phyloP scores from a whole-genome alignment of 2,329 filamentous ascomycete genomes.

The Colletotrichum nymphaeae region DNA sequence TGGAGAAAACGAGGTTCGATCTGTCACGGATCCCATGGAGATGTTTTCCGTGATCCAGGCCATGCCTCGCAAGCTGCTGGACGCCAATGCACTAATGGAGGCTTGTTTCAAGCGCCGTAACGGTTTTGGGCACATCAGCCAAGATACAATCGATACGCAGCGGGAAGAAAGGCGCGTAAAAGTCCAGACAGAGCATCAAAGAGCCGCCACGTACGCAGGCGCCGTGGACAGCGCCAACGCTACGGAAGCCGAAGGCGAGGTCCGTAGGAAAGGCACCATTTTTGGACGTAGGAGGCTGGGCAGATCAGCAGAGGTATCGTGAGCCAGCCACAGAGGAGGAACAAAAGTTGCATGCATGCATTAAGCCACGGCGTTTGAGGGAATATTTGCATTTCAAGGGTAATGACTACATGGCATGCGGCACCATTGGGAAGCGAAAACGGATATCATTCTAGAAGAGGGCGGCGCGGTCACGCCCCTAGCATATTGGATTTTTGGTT shows the following conservation, averaged over 20 bases:
- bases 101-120: slow-evolving; percentile 84
- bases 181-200: slow-evolving; percentile 54
- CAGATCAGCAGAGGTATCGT: slow-evolving; percentile 26
- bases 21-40: slow-evolving; percentile 88
- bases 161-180: slow-evolving; percentile 74
- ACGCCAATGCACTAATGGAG: slow-evolving; percentile 85
- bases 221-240: slow-evolving; percentile 45
- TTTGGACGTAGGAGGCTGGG: slow-evolving; percentile 55
- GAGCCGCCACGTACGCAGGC: slow-evolving; percentile 39
- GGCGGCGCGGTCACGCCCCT: background rate
- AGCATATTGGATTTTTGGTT: slow-evolving; percentile 18
- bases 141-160: slow-evolving; percentile 82
- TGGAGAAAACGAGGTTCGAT: slow-evolving; percentile 83
- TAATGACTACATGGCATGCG: slow-evolving; percentile 36
- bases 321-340: slow-evolving; percentile 1
- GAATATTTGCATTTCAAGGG: slow-evolving; percentile 37
- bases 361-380: slow-evolving; percentile 35
- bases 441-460: slow-evolving; percentile 19
- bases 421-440: slow-evolving; percentile 25
- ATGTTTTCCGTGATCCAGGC: slow-evolving; percentile 95
- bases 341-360: slow-evolving; percentile 24
- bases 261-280: slow-evolving; percentile 56
- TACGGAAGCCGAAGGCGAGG: slow-evolving; percentile 46
- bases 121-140: slow-evolving; percentile 84
- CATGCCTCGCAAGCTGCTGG: slow-evolving; percentile 82